Evolutionary conservation across 192 early-diverging fungal species (phyloP).

Genomic region (Podila horticola): DNA sequence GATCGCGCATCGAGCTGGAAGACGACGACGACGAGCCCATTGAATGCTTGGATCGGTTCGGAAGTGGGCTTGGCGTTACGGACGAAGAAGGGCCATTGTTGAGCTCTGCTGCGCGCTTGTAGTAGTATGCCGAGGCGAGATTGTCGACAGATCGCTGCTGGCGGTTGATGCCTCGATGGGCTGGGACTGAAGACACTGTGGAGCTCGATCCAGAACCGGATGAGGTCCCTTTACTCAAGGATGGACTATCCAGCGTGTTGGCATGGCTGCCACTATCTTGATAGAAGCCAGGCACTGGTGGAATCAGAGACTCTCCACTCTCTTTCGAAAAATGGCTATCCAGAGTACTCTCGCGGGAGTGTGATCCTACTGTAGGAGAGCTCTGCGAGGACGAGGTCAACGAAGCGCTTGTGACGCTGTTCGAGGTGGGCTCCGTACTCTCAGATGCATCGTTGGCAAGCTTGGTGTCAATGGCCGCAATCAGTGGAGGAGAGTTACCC

Average conservation of each 20-base stretch:
- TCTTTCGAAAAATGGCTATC: not conserved
- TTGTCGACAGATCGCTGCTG: slow-evolving; percentile 40
- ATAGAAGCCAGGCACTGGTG: not conserved
- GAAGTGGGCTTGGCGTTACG: too few species aligned
- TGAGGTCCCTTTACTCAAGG: not conserved
- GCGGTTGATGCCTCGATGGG: slow-evolving; percentile 16
- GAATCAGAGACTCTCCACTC: not conserved
- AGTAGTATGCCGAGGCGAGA: slow-evolving; percentile 35
- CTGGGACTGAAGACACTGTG: slow-evolving; percentile 13
- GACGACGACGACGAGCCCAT: not conserved
- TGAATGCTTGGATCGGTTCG: not conserved
- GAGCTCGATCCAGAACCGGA: not conserved
- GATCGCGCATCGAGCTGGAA: not conserved
- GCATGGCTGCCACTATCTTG: not conserved
- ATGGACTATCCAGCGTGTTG: slow-evolving; percentile 13
- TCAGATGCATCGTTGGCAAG: slow-evolving; percentile 11
- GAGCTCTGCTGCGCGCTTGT: slow-evolving; percentile 24
- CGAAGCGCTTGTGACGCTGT: slow-evolving; percentile 2
- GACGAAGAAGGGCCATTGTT: not conserved
- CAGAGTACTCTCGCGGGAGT: slow-evolving; percentile 6
- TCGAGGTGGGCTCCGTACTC: not conserved
- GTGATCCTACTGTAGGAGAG: slow-evolving; percentile 14
- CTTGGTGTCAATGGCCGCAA: slow-evolving; percentile 10
- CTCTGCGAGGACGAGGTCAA: slow-evolving; percentile 27
- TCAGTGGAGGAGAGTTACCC: not conserved